Evolutionary conservation across 106 monocot species (phyloP).

Genomic region (Dioscorea zingiberensis): DNA sequence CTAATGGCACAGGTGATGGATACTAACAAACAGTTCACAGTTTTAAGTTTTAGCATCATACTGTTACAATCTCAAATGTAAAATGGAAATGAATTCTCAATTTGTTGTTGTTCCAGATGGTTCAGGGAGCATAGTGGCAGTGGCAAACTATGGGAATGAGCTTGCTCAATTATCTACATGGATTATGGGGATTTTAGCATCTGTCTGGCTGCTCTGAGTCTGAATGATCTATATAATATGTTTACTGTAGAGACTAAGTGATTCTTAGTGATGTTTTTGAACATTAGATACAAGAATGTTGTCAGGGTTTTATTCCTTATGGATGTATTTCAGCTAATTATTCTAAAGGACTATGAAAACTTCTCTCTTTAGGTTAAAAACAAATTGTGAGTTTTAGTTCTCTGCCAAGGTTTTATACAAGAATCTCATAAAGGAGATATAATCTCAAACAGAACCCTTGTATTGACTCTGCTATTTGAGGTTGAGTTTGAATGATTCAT

Average conservation of each 20-base stretch:
- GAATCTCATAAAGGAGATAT: too few species aligned
- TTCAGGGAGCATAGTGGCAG: neutral
- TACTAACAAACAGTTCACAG: neutral
- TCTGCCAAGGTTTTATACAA: too few species aligned
- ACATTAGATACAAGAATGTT: neutral
- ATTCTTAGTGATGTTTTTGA: neutral
- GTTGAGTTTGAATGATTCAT: too few species aligned
- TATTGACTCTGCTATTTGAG: too few species aligned
- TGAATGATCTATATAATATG: neutral
- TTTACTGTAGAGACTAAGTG: neutral
- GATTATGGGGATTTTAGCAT: constrained; percentile 1
- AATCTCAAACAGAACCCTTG: too few species aligned
- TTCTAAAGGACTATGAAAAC: neutral
- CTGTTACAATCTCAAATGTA: too few species aligned
- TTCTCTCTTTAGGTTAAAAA: too few species aligned
- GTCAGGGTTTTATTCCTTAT: neutral
- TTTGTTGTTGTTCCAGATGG: neutral
- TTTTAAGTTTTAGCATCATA: neutral
- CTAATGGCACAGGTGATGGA: neutral
- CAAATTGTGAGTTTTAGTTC: too few species aligned
- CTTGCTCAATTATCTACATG: neutral
- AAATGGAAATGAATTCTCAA: too few species aligned
- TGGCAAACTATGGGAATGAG: neutral
- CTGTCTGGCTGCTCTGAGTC: neutral
- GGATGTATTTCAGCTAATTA: neutral